phyloP scores from a whole-genome alignment of 495 filamentous ascomycete genomes.

The Penicillium desertorum region DNA sequence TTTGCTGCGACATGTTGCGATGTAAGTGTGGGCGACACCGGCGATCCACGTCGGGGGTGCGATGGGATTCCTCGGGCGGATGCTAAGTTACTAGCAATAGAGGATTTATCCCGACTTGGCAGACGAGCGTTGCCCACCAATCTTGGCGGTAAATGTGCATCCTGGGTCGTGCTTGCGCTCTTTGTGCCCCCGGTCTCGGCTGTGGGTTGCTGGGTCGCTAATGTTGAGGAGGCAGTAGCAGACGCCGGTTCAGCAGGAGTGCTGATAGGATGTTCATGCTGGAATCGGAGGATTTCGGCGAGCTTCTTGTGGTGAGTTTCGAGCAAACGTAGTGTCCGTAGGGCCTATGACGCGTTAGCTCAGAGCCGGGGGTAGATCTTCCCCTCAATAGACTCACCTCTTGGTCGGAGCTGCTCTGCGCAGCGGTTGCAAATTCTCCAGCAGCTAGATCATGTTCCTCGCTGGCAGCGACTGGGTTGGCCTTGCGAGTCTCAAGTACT shows the following conservation, averaged over 20 bases:
- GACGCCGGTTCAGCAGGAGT: conserved; percentile 13
- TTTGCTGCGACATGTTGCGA: conserved; percentile 74
- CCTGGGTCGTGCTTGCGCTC: conserved; percentile 27
- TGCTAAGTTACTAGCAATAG: conserved; percentile 88
- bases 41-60: conserved; percentile 59
- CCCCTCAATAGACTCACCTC: conserved; percentile 54
- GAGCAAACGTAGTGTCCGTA: conserved; percentile 78
- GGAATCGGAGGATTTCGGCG: conserved; percentile 72
- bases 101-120: conserved; percentile 68
- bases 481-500: conserved; percentile 70
- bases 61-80: conserved; percentile 83
- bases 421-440: conserved; percentile 81
- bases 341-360: conserved; percentile 45
- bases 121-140: conserved; percentile 47
- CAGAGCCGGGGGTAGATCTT: neutral
- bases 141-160: conserved; percentile 38
- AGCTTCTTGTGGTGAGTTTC: conserved; percentile 83
- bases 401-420: conserved; percentile 67
- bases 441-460: conserved; percentile 88
- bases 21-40: conserved; percentile 66
- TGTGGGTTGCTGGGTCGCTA: conserved; percentile 18
- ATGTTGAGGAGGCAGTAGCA: conserved; percentile 14
- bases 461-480: conserved; percentile 75
- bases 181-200: conserved; percentile 30
- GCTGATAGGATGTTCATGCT: conserved; percentile 56